Evolutionary conservation across 352 stramenopile species (phyloP), one percentile per base, ranked within the genome.

Genomic region (Thalassiosira ordinaria): DNA sequence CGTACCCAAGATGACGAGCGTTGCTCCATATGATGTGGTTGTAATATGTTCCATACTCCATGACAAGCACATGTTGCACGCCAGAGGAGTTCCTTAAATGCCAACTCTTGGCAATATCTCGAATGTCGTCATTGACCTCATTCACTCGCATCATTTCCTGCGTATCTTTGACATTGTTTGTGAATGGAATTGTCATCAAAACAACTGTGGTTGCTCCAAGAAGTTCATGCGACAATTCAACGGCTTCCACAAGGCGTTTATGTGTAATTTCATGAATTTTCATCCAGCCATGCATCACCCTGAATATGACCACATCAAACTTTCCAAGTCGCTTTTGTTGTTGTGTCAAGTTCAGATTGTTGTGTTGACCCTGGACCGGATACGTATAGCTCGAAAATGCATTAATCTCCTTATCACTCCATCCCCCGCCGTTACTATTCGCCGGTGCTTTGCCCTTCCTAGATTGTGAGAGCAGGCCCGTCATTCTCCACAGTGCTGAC

Each of bases 301-400:
- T 67, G 52, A 87, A 72, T 29, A 87, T 46, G 14, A 88, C 69
- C 13, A 51, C 81, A 68, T 91, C 78, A 66, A 89, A 89, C 6
- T 31, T 70, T 22, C 39, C 18, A n/a, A n/a, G n/a, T n/a, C n/a
- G n/a, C n/a, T n/a, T n/a, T n/a, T 41, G 20, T 44, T 27, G 2
- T 44, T 22, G 20, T 16, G 44, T 37, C n/a, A n/a, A n/a, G 5
- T 63, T 16, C 53, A 46, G 18, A 60, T 6, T 55, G 8, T 20
- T 5, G n/a, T n/a, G 16, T n/a, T 46, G n/a, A 18, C 7, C 4
- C 26, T 35, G 16, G 1, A 11, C 11, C 31, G 1, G 16, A 49
- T 71, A 37, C 44, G 13, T 13, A 39, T 82, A 41, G 44, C 61
- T 49, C 8, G 52, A 63, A 55, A 77, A 76, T 26, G 3, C 7